These are phyloP conservation scores for Solidago caesia DNA, from an alignment of 129 eudicot genomes.

Conservation along the genomic window DNA sequence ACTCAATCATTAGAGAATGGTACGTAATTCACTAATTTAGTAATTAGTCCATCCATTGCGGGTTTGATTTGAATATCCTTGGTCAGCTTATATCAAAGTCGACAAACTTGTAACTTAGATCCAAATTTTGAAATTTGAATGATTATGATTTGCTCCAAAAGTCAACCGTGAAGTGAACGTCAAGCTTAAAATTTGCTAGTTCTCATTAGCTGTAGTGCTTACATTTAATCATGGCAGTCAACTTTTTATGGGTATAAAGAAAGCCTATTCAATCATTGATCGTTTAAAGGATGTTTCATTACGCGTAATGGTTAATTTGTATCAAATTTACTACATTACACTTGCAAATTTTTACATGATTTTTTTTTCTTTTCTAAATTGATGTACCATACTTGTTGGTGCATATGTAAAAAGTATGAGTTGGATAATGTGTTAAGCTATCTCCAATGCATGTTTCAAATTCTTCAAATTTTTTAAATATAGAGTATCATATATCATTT, in stretches of 20 bases:
- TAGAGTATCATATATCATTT: too few species aligned
- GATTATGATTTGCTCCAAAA: constrained; percentile 6
- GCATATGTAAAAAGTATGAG: too few species aligned
- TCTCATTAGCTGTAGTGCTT: constrained; percentile 25
- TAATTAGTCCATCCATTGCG: neutral
- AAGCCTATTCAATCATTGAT: constrained; percentile 9
- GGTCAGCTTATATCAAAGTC: neutral
- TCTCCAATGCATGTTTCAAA: too few species aligned
- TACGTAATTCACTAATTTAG: neutral
- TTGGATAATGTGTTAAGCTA: too few species aligned
- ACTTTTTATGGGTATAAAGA: constrained; percentile 12
- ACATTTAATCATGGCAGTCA: constrained; percentile 16
- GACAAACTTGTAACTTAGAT: constrained; percentile 12
- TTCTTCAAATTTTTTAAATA: too few species aligned
- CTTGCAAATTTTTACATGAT: neutral
- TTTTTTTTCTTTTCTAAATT: neutral
- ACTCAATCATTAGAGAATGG: too few species aligned
- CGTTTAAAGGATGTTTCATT: constrained; percentile 7
- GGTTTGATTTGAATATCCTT: neutral
- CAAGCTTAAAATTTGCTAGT: constrained; percentile 30
- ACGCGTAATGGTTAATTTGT: neutral
- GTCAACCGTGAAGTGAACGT: constrained; percentile 33
- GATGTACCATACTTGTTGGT: too few species aligned
- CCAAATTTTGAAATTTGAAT: constrained; percentile 5
- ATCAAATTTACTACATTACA: too few species aligned